phyloP scores from a whole-genome alignment of 1,284 basidiomycete genomes.

The Cryptococcus amylolentus region DNA sequence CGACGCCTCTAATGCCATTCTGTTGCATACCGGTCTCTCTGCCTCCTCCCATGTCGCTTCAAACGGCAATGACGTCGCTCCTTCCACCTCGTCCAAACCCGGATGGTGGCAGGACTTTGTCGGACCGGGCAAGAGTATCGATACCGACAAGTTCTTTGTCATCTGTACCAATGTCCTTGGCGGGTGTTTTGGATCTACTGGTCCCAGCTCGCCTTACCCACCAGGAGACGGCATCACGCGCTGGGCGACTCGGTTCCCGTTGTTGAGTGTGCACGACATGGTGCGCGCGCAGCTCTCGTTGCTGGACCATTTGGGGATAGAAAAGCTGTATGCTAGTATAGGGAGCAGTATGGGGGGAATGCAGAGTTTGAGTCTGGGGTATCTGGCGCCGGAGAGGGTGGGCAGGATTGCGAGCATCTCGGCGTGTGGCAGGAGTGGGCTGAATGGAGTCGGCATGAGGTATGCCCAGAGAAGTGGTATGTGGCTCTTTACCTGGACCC shows the following conservation, averaged over 20 bases:
- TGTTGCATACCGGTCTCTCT: constrained; percentile 94
- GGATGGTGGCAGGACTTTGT: constrained; percentile 99
- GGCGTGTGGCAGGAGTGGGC: constrained; percentile 85
- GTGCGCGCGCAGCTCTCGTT: constrained; percentile 82
- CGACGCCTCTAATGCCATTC: constrained; percentile 78
- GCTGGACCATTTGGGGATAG: constrained; percentile 78
- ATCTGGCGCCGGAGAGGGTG: constrained; percentile 85
- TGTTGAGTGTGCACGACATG: constrained; percentile 96
- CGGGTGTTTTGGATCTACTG: constrained; percentile 95
- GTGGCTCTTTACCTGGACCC: constrained; percentile 30
- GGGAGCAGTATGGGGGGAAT: constrained; percentile 97
- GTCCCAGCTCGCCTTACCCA: constrained; percentile 70
- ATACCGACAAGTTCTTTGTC: constrained; percentile 89
- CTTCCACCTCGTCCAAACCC: constrained; percentile 47
- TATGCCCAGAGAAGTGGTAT: constrained; percentile 90
- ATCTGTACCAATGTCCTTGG: constrained; percentile 97
- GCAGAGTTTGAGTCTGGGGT: constrained; percentile 93
- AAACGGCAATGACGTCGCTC: constrained; percentile 68
- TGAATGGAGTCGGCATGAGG: constrained; percentile 90
- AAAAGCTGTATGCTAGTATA: constrained; percentile 84
- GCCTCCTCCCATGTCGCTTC: constrained; percentile 95
- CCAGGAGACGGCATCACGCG: constrained; percentile 58
- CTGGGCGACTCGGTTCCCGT: constrained; percentile 88
- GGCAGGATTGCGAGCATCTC: constrained; percentile 88
- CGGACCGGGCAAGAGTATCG: constrained; percentile 87